Percentiles rank a stretch among this genome's conserved stretches.
phyloP scores from a whole-genome alignment of 192 early-diverging fungal genomes.

The Coemansia sp. region DNA sequence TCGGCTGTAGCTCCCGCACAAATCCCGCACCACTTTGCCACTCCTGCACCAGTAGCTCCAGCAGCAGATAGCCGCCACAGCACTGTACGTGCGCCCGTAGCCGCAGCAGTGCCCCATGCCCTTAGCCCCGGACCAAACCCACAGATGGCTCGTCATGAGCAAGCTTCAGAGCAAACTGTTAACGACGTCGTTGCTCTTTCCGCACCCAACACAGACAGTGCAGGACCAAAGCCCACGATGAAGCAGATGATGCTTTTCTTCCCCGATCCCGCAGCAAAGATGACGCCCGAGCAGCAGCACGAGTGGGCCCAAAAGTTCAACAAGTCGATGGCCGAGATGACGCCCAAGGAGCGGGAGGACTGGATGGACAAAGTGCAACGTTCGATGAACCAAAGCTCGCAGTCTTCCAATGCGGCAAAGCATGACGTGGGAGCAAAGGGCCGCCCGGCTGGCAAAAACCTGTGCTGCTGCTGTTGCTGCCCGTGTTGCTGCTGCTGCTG shows the following conservation, averaged over 20 bases:
- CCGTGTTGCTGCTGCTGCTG: conserved; percentile 38
- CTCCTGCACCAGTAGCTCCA: background rate
- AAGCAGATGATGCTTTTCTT: conserved; percentile 8
- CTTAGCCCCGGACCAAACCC: background rate
- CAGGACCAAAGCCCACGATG: background rate
- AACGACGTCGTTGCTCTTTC: background rate
- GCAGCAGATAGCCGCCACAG: background rate
- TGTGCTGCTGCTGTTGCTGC: conserved; percentile 39
- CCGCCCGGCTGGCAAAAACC: conserved; percentile 21
- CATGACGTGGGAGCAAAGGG: background rate
- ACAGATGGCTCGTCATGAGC: background rate
- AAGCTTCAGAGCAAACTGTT: background rate
- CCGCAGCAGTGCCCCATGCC: background rate
- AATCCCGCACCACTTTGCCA: background rate
- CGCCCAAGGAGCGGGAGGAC: background rate
- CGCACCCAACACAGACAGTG: background rate
- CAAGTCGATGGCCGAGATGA: background rate
- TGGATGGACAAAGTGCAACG: background rate
- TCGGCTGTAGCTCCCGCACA: background rate
- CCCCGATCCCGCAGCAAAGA: background rate
- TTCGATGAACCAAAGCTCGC: background rate
- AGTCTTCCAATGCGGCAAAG: background rate
- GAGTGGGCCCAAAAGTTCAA: background rate
- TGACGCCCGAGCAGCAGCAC: conserved; percentile 3
- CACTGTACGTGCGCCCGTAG: background rate